Evolutionary conservation across 257 asterid species (phyloP).

Genomic region (Craterostigma plantagineum): DNA sequence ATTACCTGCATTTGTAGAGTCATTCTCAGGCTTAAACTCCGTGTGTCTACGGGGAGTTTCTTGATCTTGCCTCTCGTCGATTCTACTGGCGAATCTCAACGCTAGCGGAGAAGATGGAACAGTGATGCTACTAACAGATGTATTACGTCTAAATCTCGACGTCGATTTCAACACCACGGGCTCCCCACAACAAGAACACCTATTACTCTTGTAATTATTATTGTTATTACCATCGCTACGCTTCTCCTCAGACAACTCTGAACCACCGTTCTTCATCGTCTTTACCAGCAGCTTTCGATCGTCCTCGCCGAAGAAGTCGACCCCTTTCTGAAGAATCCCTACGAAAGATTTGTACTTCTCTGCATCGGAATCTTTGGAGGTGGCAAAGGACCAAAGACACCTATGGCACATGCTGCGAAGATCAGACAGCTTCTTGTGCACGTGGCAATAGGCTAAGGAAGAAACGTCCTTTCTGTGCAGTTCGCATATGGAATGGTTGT

Average conservation of each 20-base stretch:
- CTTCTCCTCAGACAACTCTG: neutral
- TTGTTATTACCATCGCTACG: too few relatives aligned
- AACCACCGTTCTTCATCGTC: neutral
- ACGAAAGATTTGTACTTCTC: too few relatives aligned
- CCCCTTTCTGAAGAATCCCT: too few relatives aligned
- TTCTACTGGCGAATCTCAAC: neutral
- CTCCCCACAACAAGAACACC: conserved; percentile 4
- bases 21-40: too few relatives aligned
- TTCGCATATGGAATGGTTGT: conserved; percentile 64
- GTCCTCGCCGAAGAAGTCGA: conserved; percentile 12
- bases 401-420: conserved; percentile 50
- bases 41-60: too few relatives aligned
- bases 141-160: too few relatives aligned
- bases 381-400: conserved; percentile 54
- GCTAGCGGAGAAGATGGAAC: too few relatives aligned
- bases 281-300: neutral
- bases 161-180: neutral
- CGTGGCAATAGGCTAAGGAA: conserved; percentile 69
- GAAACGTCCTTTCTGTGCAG: conserved; percentile 64
- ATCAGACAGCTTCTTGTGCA: conserved; percentile 54
- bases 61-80: too few relatives aligned
- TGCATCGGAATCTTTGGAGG: neutral
- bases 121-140: too few relatives aligned
- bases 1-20: too few relatives aligned
- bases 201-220: neutral